Percentiles rank a stretch among this genome's conserved stretches.
Conservation (phyloP, 768 basidiomycete species). For the Termitomyces sp. region DNA sequence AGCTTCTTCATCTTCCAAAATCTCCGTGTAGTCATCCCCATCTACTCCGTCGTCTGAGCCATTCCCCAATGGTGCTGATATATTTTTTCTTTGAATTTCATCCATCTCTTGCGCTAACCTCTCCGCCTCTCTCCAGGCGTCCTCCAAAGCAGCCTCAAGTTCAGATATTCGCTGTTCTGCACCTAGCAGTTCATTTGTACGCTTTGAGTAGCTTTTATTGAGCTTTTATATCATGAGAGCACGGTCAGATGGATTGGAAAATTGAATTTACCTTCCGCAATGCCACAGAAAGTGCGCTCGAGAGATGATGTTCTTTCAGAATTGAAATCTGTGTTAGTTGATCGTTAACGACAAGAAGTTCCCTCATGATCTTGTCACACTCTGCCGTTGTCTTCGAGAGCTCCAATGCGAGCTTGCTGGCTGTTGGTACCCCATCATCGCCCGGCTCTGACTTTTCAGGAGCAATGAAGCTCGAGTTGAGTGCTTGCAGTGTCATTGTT, state of each 20-base stretch:
- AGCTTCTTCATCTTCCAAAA: slow-evolving; percentile 18
- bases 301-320: slow-evolving; percentile 61
- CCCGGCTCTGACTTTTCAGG: slow-evolving; percentile 31
- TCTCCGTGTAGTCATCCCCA: slow-evolving; percentile 8
- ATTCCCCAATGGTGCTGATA: background rate
- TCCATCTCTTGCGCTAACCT: slow-evolving; percentile 70
- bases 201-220: slow-evolving; percentile 66
- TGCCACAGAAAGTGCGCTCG: slow-evolving; percentile 74
- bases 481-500: slow-evolving; percentile 66
- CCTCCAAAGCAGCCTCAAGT: slow-evolving; percentile 67
- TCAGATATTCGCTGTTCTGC: slow-evolving; percentile 43
- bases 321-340: slow-evolving; percentile 60
- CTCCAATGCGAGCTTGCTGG: slow-evolving; percentile 46
- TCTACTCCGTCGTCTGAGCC: slow-evolving; percentile 26
- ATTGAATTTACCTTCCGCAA: slow-evolving; percentile 52
- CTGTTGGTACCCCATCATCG: slow-evolving; percentile 31
- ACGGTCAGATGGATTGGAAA: background rate
- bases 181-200: slow-evolving; percentile 50
- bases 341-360: slow-evolving; percentile 53
- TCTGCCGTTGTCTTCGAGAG: slow-evolving; percentile 53
- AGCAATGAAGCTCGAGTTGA: slow-evolving; percentile 46
- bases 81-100: slow-evolving; percentile 39
- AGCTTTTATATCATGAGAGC: slow-evolving; percentile 29
- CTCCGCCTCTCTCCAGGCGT: slow-evolving; percentile 79
- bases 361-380: slow-evolving; percentile 53